These are phyloP conservation scores for Solanum chilense DNA, from an alignment of 257 asterid species.

Conservation along the genomic window DNA sequence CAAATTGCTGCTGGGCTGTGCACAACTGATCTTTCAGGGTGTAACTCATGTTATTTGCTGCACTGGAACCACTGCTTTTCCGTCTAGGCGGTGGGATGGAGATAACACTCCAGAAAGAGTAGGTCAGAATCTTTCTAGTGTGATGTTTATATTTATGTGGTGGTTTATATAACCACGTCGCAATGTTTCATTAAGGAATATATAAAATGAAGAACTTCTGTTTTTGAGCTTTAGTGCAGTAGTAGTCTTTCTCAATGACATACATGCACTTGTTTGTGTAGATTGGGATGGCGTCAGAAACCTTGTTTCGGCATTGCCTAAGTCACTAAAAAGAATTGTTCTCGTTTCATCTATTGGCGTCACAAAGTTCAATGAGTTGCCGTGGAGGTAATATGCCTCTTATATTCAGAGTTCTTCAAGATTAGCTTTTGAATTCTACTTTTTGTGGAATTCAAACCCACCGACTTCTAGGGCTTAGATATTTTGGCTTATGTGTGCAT, in stretches of 20 bases:
- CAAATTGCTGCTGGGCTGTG: not conserved
- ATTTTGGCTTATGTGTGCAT: not conserved
- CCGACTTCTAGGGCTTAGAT: not conserved
- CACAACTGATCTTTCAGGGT: constrained; percentile 30
- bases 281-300: constrained; percentile 98
- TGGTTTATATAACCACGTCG: not conserved
- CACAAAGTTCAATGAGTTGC: constrained; percentile 75
- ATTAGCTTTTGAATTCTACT: not conserved
- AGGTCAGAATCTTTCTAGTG: constrained; percentile 42
- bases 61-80: constrained; percentile 96
- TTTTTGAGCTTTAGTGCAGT: not conserved
- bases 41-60: constrained; percentile 92
- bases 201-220: not conserved
- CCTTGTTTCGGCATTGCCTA: constrained; percentile 64
- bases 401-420: not conserved
- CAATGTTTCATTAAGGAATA: not conserved
- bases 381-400: constrained; percentile 65
- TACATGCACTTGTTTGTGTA: constrained; percentile 9
- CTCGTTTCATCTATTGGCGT: constrained; percentile 95
- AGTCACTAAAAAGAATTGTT: constrained; percentile 60
- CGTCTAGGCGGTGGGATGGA: constrained; percentile 95
- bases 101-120: constrained; percentile 95
- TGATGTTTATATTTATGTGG: not conserved
- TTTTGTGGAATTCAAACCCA: not conserved
- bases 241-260: not conserved